Percentiles rank a stretch among this genome's conserved stretches.
Evolutionary conservation across 179 eudicot species (phyloP).

Genomic region (Corrigiola litoralis): DNA sequence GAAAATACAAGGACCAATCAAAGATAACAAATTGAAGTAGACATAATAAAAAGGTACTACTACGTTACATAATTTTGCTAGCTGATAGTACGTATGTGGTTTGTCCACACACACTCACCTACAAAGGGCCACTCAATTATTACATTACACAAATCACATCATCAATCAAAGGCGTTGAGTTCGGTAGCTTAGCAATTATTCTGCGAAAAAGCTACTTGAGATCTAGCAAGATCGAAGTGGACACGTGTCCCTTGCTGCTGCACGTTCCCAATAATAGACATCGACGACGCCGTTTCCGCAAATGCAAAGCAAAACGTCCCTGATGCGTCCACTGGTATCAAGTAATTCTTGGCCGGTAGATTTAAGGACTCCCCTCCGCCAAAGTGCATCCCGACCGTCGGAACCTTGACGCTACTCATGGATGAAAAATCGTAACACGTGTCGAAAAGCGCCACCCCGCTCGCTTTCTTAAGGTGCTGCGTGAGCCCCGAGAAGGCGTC

Average conservation of each 20-base stretch:
- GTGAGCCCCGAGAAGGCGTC: conserved; percentile 55
- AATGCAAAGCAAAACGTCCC: conserved; percentile 91
- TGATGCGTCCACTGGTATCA: conserved; percentile 73
- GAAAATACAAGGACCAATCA: too few relatives aligned
- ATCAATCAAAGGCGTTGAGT: not conserved
- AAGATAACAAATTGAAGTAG: too few relatives aligned
- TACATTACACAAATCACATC: not conserved
- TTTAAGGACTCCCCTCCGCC: conserved; percentile 43
- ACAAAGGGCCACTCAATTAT: not conserved
- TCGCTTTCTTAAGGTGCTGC: conserved; percentile 30
- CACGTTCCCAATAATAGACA: conserved; percentile 86
- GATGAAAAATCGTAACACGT: conserved; percentile 82
- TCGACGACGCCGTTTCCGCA: conserved; percentile 66
- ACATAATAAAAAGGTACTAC: too few relatives aligned
- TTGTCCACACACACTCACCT: too few relatives aligned
- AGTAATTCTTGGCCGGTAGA: conserved; percentile 78
- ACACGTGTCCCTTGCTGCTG: conserved; percentile 93
- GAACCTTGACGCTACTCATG: conserved; percentile 67
- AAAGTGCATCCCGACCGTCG: conserved; percentile 75
- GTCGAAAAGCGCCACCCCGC: conserved; percentile 66
- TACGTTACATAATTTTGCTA: too few relatives aligned
- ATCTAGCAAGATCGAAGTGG: conserved; percentile 56
- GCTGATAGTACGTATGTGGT: too few relatives aligned
- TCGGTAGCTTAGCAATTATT: conserved; percentile 27
- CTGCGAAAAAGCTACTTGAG: conserved; percentile 26